A percentile compares a stretch with the other conserved stretches of the same genome.
These are phyloP conservation scores for Pseudozyma sp. DNA, from an alignment of 1,284 basidiomycete species.

Conservation along the genomic window DNA sequence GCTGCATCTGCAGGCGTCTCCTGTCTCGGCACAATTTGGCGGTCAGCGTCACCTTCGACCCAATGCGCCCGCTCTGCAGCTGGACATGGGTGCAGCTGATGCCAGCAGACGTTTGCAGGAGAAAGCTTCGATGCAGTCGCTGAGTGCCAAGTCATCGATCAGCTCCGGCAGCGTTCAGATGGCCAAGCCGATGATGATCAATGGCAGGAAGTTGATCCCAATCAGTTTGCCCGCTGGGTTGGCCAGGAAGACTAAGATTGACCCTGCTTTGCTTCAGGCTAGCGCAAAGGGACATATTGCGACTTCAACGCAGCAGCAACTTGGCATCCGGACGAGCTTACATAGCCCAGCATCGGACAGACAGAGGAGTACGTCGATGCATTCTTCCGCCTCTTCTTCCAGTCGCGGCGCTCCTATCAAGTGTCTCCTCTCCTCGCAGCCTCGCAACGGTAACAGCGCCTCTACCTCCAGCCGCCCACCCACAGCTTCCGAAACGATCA, in stretches of 20 bases:
- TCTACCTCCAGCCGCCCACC: constrained; percentile 36
- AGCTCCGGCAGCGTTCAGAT: constrained; percentile 27
- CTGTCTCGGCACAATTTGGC: constrained; percentile 21
- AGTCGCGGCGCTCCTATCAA: constrained; percentile 2
- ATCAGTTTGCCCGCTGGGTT: constrained; percentile 48
- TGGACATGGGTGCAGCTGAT: constrained; percentile 14
- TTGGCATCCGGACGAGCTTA: no score
- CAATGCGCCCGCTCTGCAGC: constrained; percentile 15
- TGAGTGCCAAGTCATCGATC: constrained; percentile 23
- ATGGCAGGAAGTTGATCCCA: constrained; percentile 41
- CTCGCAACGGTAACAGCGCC: constrained; percentile 6
- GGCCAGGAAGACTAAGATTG: constrained; percentile 20
- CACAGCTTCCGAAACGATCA: constrained; percentile 48
- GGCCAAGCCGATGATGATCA: constrained; percentile 33
- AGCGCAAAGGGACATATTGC: constrained; percentile 3
- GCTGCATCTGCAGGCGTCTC: constrained; percentile 26
- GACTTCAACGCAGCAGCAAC: neutral
- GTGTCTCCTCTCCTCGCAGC: constrained; percentile 19
- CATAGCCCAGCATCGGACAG: constrained; percentile 3
- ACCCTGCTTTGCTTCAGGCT: constrained; percentile 32
- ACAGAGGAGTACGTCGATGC: constrained; percentile 22
- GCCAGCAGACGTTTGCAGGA: constrained; percentile 18
- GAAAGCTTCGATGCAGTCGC: constrained; percentile 29
- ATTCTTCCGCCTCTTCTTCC: constrained; percentile 18
- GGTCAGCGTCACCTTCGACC: constrained; percentile 16